Evolutionary conservation across 2,329 filamentous ascomycete species (phyloP), one percentile per base, ranked within the genome.

Genomic region (Cercospora janseana): DNA sequence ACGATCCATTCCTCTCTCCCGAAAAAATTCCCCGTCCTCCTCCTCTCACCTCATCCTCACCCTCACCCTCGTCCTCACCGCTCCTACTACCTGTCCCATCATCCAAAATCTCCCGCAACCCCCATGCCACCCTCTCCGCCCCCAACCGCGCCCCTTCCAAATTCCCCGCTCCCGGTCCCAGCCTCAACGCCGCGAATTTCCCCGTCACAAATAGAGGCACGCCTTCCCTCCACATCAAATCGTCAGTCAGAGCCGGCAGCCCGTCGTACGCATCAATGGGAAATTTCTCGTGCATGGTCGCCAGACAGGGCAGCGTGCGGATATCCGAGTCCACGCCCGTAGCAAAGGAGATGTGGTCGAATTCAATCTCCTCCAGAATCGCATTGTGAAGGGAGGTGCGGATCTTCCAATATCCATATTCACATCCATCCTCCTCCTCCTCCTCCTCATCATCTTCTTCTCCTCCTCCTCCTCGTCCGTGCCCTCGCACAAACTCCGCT

Each of bases 281-380:
- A 54, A 84, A 74, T 13, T 81, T 75, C 3, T 70, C 55, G 6
- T 79, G 68, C 63, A 92, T 79, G 0, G 72, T 78, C 49, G 80
- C 69, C 9, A 92, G 69, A 49, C 82, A 82, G 0, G 83, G 78
- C 16, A 90, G 72, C 2, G 74, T 73, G 1, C 69, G 62, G 20
- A 88, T 79, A 56, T 89, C 76, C 0, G 81, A 79, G 41, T 81
- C 76, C 29, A 87, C 79, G 0, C 87, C 87, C 0, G 87, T 92
- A 10, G 87, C 86, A 61, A 86, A 88, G 68, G 87, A 86, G 55
- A 90, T 80, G 67, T 85, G 86, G 65, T 90, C 79, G 10, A 83
- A 50, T 16, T 49, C 42, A 3, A 41, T 35, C 18, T 24, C 23
- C 8, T 75, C 73, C 1, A 86, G 64, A 3, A 68, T 63, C 0